These are phyloP conservation scores for Ceratocystis lukuohia DNA, from an alignment of 2,329 filamentous ascomycete species.

Conservation along the genomic window DNA sequence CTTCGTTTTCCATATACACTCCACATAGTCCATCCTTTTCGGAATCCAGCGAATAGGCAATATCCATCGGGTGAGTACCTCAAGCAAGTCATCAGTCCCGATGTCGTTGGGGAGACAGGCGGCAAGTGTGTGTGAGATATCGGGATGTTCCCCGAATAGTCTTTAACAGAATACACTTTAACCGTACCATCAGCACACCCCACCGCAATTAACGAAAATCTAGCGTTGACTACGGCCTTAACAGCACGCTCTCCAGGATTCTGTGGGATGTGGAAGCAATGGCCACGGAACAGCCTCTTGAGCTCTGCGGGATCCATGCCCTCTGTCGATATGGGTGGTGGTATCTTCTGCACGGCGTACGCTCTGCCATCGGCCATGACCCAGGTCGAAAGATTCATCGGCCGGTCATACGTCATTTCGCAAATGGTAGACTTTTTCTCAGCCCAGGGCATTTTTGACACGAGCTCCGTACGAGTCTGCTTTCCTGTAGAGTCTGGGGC, in stretches of 20 bases:
- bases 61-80: conserved; percentile 92
- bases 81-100: conserved; percentile 60
- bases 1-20: conserved; percentile 91
- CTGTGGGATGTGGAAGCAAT: conserved; percentile 73
- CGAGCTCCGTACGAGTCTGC: conserved; percentile 80
- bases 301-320: conserved; percentile 27
- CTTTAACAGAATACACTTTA: conserved; percentile 79
- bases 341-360: conserved; percentile 74
- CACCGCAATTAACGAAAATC: conserved; percentile 85
- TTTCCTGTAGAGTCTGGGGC: conserved; percentile 65
- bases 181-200: conserved; percentile 69
- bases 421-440: conserved; percentile 61
- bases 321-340: conserved; percentile 26
- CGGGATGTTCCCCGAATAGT: conserved; percentile 87
- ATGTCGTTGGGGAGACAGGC: conserved; percentile 51
- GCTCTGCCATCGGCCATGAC: conserved; percentile 75
- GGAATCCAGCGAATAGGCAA: conserved; percentile 85
- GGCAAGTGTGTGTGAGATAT: conserved; percentile 65
- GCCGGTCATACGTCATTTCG: conserved; percentile 86
- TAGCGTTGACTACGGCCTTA: conserved; percentile 75
- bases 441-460: conserved; percentile 78
- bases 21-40: conserved; percentile 90
- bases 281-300: conserved; percentile 69
- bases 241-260: conserved; percentile 47
- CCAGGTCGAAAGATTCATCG: conserved; percentile 94